A percentile compares a stretch with the other conserved stretches of the same genome.
Evolutionary conservation across 305 asterid species (phyloP).

Genomic region (Fraxinus angustifolia): DNA sequence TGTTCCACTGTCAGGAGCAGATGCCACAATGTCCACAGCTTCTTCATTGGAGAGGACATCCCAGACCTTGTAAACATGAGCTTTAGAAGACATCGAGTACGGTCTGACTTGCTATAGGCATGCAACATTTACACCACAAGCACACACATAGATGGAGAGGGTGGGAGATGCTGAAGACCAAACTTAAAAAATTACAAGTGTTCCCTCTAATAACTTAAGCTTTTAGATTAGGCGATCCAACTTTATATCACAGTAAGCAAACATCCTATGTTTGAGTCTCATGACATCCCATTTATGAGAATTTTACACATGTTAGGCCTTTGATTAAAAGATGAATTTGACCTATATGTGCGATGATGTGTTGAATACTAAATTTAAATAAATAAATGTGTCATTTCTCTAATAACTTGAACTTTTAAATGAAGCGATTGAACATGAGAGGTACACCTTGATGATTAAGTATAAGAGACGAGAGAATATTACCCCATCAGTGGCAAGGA

Average conservation of each 20-base stretch:
- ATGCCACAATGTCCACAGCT: conserved; percentile 80
- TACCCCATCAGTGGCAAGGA: conserved; percentile 99
- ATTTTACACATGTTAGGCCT: not conserved
- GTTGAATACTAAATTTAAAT: not conserved
- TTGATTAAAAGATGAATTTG: not conserved
- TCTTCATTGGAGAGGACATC: conserved; percentile 93
- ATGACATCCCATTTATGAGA: not conserved
- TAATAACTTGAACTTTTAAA: not conserved
- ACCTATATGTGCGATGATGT: not conserved
- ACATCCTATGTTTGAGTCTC: not conserved
- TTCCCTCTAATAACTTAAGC: not conserved
- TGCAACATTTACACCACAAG: not conserved
- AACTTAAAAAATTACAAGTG: not conserved
- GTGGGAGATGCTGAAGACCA: not conserved
- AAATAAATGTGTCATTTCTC: not conserved
- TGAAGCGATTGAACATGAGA: not conserved
- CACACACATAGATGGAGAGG: not conserved
- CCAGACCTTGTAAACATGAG: conserved; percentile 59
- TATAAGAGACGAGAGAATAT: conserved; percentile 12
- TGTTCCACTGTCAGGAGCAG: conserved; percentile 73
- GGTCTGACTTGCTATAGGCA: not conserved
- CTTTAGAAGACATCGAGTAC: not conserved
- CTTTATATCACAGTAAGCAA: not conserved
- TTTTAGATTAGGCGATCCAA: not conserved
- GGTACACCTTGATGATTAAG: not conserved